Base-by-base conservation (phyloP, 495 filamentous ascomycete species). In the Amorphotheca resinae region DNA sequence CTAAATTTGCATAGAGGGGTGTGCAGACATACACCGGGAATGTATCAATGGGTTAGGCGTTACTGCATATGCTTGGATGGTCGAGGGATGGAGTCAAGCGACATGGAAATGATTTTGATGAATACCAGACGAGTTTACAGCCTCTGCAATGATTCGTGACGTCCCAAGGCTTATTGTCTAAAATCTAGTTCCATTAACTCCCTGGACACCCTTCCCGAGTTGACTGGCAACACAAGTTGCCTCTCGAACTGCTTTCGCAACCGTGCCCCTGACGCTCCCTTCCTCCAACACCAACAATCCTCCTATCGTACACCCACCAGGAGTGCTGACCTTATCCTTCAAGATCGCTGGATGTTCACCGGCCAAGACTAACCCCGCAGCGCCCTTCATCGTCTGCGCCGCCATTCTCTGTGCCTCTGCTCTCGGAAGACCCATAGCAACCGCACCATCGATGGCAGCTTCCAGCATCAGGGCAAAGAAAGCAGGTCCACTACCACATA, bases 381-480 rank as follows among this genome's bases (percentile, higher is more conserved):
- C 73, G n/a, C 84, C 84, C 53, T 73, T 70, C 70, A 70, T 76
- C 16, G 77, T 80, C 64, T 88, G 84, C 20, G 84, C 84, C 30
- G 84, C 84, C 83, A 88, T 87, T 40, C 73, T 56, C 52, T 78
- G 77, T 3, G 82, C 83, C 60, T 88, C 84, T 2, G 73, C 78
- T 41, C 84, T 63, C 9, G 84, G 84, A 15, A 89, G 41, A 5
- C 84, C 84, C 78, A 87, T 83, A 17, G 85, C 81, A 0, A 89
- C 80, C 4, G 74, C 84, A 1, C 84, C 84, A 57, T 88, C 84
- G 9, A 80, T 74, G 22, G 81, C 71, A 18, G 79, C 79, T 52
- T 89, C 84, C 7, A 87, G 64, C 48, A 89, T 69, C n/a, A 89
- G 64, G 7, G 82, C 74, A 44, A 79, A 80, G 59, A 87, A 87